These are phyloP conservation scores for Hortiboletus rubellus DNA, from an alignment of 1,284 basidiomycete species.

Conservation along the genomic window DNA sequence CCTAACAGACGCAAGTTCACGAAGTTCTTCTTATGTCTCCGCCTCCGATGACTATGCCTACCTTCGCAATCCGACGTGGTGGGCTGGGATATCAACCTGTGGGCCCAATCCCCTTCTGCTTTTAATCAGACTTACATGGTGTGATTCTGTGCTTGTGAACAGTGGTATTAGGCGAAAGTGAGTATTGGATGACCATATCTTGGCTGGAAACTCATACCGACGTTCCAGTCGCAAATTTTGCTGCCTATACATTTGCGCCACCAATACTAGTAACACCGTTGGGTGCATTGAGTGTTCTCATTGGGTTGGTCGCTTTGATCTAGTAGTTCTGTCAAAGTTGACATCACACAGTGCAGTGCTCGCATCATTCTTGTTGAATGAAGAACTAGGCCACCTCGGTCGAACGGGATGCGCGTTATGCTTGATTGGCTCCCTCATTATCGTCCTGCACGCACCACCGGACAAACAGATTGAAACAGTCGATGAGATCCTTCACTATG, in stretches of 20 bases:
- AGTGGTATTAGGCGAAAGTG: constrained; percentile 93
- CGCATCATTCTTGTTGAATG: constrained; percentile 90
- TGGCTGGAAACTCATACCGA: constrained; percentile 1
- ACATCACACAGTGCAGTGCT: constrained; percentile 74
- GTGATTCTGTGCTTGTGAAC: constrained; percentile 13
- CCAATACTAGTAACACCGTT: constrained; percentile 96
- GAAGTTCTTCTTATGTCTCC: constrained; percentile 50
- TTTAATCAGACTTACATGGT: neutral
- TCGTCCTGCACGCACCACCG: constrained; percentile 95
- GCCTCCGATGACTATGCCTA: constrained; percentile 84
- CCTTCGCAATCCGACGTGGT: constrained; percentile 95
- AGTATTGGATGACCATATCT: neutral
- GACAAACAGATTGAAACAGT: constrained; percentile 94
- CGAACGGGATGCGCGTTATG: constrained; percentile 92
- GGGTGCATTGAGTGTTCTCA: constrained; percentile 95
- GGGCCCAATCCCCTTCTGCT: constrained; percentile 39
- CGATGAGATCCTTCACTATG: constrained; percentile 91
- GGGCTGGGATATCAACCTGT: constrained; percentile 95
- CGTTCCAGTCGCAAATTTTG: constrained; percentile 90
- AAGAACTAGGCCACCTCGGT: constrained; percentile 93
- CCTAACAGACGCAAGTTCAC: constrained; percentile 73
- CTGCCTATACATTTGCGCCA: constrained; percentile 97
- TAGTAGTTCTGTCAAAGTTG: constrained; percentile 4
- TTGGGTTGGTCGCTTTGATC: constrained; percentile 65
- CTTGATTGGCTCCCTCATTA: constrained; percentile 90